phyloP scores from a whole-genome alignment of 129 eudicot genomes.

The Erigeron canadensis region DNA sequence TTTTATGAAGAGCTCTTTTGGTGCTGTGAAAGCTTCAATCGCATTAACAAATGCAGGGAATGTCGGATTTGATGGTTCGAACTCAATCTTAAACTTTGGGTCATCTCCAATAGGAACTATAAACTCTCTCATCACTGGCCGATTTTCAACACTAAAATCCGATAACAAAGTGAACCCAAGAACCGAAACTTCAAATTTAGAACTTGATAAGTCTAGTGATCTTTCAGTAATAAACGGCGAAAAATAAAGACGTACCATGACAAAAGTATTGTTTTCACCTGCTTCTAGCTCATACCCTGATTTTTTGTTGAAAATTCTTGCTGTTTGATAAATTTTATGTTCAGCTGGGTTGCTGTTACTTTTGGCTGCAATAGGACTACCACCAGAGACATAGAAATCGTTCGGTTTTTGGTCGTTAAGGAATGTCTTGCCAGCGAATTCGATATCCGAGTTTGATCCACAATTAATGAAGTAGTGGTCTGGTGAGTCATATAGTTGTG shows the following conservation, averaged over 20 bases:
- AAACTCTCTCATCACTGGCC: slow-evolving; percentile 38
- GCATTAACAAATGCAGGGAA: slow-evolving; percentile 56
- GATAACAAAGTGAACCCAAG: slow-evolving; percentile 38
- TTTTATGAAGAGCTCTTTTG: slow-evolving; percentile 14
- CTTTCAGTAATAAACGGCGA: slow-evolving; percentile 31
- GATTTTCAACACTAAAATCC: slow-evolving; percentile 27
- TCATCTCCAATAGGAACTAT: slow-evolving; percentile 29
- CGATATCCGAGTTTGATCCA: slow-evolving; percentile 42
- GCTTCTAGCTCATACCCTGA: slow-evolving; percentile 40
- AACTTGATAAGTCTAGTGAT: slow-evolving; percentile 25
- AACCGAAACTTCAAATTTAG: slow-evolving; percentile 46
- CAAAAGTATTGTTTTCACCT: slow-evolving; percentile 36
- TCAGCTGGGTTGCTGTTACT: slow-evolving; percentile 7
- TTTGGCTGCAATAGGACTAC: background rate
- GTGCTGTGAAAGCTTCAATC: slow-evolving; percentile 52
- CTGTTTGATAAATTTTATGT: slow-evolving; percentile 47
- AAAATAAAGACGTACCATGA: slow-evolving; percentile 68
- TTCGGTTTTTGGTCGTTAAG: slow-evolving; percentile 38
- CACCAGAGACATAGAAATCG: slow-evolving; percentile 28
- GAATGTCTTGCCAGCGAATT: slow-evolving; percentile 33
- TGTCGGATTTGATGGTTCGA: slow-evolving; percentile 29
- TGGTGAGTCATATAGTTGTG: slow-evolving; percentile 22
- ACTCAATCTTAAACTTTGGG: slow-evolving; percentile 23
- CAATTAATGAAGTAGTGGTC: slow-evolving; percentile 71
- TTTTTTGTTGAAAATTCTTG: slow-evolving; percentile 42